Percentiles rank a stretch among this genome's conserved stretches.
phyloP scores from a whole-genome alignment of 2,329 filamentous ascomycete species.

The Xylaria sp. region DNA sequence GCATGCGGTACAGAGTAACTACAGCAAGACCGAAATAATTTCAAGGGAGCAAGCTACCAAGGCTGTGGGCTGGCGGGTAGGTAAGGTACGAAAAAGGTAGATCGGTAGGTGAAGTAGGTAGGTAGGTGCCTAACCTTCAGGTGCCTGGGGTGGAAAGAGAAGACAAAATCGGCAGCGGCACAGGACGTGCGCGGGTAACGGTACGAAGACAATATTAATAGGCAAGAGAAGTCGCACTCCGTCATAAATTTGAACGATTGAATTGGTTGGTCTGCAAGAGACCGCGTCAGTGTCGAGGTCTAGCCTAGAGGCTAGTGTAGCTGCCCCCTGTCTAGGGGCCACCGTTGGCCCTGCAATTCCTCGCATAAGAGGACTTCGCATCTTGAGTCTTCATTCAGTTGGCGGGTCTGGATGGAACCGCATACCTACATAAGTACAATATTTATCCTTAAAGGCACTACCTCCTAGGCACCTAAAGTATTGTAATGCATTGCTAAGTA shows the following conservation, averaged over 20 bases:
- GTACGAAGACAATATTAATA: constrained; percentile 12
- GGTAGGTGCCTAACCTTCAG: neutral
- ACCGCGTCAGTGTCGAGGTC: constrained; percentile 25
- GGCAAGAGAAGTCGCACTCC: constrained; percentile 15
- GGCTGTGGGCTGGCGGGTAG: neutral
- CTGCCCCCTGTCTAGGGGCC: constrained; percentile 17
- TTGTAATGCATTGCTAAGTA: no score
- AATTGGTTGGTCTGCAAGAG: constrained; percentile 21
- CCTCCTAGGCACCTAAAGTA: no score
- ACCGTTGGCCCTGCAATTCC: constrained; percentile 24
- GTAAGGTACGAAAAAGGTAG: neutral
- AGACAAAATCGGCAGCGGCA: neutral
- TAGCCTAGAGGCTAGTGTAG: neutral
- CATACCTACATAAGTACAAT: neutral
- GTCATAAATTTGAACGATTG: constrained; percentile 17
- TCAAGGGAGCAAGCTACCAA: neutral
- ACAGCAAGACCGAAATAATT: constrained; percentile 4
- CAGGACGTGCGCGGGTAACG: neutral
- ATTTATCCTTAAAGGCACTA: no score
- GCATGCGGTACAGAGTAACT: neutral
- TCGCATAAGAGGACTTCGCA: constrained; percentile 15
- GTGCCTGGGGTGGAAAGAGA: constrained; percentile 4
- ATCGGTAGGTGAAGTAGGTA: neutral
- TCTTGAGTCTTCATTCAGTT: constrained; percentile 8
- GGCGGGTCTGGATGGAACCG: constrained; percentile 4